Percentiles rank a stretch among this genome's conserved stretches.
Evolutionary conservation across 2,329 filamentous ascomycete species (phyloP).

Genomic region (Talaromyces pinophilus): DNA sequence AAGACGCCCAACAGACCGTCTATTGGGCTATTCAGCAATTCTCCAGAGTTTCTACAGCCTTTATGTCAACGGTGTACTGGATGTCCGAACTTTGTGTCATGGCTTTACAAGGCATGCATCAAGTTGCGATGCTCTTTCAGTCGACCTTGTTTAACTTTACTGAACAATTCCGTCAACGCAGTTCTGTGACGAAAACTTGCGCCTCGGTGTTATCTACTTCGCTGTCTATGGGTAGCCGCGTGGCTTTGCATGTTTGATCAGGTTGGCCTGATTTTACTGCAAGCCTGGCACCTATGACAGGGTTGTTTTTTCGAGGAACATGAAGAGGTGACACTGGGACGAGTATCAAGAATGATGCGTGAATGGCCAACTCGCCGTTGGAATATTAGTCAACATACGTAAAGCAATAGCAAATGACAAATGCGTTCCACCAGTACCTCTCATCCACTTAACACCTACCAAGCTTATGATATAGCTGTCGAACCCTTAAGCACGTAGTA

Average conservation of each 20-base stretch:
- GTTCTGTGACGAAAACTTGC: not conserved
- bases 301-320: not conserved
- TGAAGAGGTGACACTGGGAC: not conserved
- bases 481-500: not conserved
- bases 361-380: not conserved
- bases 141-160: not conserved
- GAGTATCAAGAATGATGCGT: not conserved
- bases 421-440: not conserved
- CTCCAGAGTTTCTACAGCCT: not conserved
- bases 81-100: not conserved
- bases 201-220: not conserved
- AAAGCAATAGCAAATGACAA: not conserved
- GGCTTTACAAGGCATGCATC: conserved; percentile 6
- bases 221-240: not conserved
- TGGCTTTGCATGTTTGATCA: not conserved
- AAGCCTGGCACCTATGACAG: not conserved
- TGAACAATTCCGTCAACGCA: not conserved
- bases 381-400: not conserved
- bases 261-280: not conserved
- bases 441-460: not conserved
- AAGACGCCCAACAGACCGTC: not conserved
- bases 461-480: not conserved
- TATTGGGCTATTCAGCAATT: not conserved
- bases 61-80: not conserved
- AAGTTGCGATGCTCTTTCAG: not conserved